Evolutionary conservation across 371 early-diverging fungal genomes (phyloP).

Genomic region (Rhizopus delemar): DNA sequence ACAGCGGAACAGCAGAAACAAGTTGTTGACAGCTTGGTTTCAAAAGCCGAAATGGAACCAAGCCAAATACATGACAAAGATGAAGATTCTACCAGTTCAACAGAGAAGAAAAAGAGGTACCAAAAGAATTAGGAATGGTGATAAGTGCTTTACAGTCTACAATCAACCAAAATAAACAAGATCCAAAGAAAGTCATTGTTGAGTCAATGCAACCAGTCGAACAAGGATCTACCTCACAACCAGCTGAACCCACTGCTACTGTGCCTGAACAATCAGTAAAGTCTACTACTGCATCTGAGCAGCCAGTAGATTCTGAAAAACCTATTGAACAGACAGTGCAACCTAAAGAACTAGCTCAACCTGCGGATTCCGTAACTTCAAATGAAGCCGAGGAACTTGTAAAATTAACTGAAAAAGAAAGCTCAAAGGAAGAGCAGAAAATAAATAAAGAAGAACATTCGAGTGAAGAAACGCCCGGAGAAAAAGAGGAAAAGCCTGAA

Average conservation of each 20-base stretch:
- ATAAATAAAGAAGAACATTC: not conserved
- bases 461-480: not conserved
- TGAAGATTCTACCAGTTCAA: constrained; percentile 12
- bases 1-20: not conserved
- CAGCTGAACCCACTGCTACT: too few relatives aligned
- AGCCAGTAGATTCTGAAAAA: not conserved
- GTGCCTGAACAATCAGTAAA: too few relatives aligned
- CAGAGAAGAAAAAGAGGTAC: constrained; percentile 13
- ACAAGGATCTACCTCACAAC: too few relatives aligned
- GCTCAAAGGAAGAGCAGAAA: not conserved
- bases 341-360: not conserved
- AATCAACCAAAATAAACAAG: constrained; percentile 22
- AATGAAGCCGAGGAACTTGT: not conserved
- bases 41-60: not conserved
- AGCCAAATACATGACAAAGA: not conserved
- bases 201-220: too few relatives aligned
- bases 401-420: not conserved
- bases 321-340: not conserved
- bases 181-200: not conserved
- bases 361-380: not conserved
- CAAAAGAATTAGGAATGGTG: constrained; percentile 23
- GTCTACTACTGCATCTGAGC: too few relatives aligned
- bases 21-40: not conserved
- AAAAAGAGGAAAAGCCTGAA: not conserved
- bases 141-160: constrained; percentile 27